These are phyloP conservation scores for Ceratocystis alfenasii DNA, from an alignment of 2,329 filamentous ascomycete species.

Conservation along the genomic window DNA sequence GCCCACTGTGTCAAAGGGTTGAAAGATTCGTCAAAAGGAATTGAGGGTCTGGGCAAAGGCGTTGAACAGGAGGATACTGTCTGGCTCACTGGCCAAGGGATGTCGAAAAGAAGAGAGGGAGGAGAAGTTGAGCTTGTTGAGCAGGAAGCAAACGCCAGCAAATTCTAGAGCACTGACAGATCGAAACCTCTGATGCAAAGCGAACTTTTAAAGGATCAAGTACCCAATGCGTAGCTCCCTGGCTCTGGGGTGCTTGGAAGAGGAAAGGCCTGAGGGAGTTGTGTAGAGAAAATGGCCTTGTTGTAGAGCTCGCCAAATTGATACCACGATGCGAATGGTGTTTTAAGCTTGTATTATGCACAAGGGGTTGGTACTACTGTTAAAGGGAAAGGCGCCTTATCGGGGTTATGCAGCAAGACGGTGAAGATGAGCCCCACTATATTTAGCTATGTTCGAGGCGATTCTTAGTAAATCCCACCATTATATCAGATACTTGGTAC, in stretches of 20 bases:
- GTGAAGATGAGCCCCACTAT: neutral
- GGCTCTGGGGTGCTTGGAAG: neutral
- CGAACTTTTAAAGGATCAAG: neutral
- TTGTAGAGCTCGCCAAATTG: neutral
- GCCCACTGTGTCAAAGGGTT: neutral
- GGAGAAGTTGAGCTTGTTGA: neutral
- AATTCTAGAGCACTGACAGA: neutral
- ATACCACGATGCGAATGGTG: conserved; percentile 6
- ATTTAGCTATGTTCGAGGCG: no score
- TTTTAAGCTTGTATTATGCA: neutral
- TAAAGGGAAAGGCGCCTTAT: neutral
- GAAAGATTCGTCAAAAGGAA: neutral
- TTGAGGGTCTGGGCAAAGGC: neutral
- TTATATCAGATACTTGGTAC: no score
- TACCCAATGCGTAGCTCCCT: neutral
- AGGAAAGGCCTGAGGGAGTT: neutral
- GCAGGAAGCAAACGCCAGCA: neutral
- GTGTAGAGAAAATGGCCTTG: neutral
- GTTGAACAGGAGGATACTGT: neutral
- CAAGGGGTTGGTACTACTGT: neutral
- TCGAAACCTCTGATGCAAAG: neutral
- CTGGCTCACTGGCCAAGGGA: neutral
- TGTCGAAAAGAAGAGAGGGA: neutral
- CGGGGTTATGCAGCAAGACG: conserved; percentile 9
- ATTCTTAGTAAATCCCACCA: no score